Evolutionary conservation across 345 rosid genomes (phyloP), one percentile per base, ranked within the genome.

Genomic region (Aethionema arabicum): DNA sequence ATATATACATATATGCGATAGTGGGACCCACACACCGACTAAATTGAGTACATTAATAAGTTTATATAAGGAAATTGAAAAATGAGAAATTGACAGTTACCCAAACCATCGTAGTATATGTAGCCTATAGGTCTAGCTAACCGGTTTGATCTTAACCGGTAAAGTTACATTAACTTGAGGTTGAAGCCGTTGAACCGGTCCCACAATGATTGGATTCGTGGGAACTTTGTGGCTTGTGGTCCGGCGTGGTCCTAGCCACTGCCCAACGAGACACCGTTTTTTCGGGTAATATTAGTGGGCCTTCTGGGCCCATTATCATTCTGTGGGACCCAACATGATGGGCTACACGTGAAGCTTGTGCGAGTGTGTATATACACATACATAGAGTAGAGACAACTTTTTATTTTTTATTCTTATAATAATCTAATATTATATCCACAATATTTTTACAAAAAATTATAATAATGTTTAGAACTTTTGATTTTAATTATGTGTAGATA

Each of bases 241-340:
- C 66, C 61, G 66, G 70, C 75, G 71, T 72, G 75, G 75, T 63
- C 69, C 72, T 63, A 70, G 69, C 69, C 74, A 70, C 69, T 63
- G 68, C 56, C 74, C 65, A 70, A 50, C 54, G 53, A 63, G 57
- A 52, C 64, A 63, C 65, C 69, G 59, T 37, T 64, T 58, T 70
- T 63, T 35, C 57, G 37, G 74, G 60, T 42, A 48, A 15, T 42
- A 49, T 41, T 29, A 49, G 44, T 56, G 59, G 53, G 69, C 44
- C 68, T 16, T 15, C 1, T 29, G 57, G 73, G n/a, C 7, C 69
- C 37, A 5, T 4, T 54, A 61, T 69, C 57, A 69, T 61, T 68
- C n/a, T 9, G 31, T 33, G 21, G 64, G 68, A 7, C 11, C 33
- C 46, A 41, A 63, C 33, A 32, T 56, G 32, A 40, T 62, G 52